Evolutionary conservation across 2,329 filamentous ascomycete species (phyloP).

Genomic region (Exophiala viscosa): DNA sequence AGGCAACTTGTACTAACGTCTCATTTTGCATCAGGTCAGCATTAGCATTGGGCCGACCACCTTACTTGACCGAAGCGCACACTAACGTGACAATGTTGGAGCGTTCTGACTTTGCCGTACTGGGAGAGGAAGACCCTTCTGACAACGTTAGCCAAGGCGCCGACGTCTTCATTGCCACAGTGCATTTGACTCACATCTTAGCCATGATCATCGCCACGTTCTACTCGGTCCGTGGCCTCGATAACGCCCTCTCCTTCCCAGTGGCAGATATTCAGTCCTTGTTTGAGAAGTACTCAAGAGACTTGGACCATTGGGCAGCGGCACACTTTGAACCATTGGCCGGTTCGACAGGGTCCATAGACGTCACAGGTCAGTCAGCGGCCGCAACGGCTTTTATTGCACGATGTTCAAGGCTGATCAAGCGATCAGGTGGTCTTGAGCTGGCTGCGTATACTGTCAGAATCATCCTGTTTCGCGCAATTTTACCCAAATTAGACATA

Average conservation of each 20-base stretch:
- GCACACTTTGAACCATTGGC: not conserved
- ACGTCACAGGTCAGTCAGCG: not conserved
- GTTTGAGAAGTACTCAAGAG: not conserved
- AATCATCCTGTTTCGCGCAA: not conserved
- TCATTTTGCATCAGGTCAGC: not conserved
- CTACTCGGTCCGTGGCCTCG: not conserved
- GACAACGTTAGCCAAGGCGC: not conserved
- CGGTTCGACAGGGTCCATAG: not conserved
- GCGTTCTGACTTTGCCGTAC: not conserved
- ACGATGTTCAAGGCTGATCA: not conserved
- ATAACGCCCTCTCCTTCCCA: not conserved
- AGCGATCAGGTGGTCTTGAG: not conserved
- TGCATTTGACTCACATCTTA: not conserved
- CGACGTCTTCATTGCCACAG: not conserved
- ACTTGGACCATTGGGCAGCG: not conserved
- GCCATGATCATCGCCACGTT: not conserved
- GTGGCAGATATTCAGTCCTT: not conserved
- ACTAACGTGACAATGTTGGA: not conserved
- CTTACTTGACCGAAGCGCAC: not conserved
- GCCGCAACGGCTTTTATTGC: not conserved
- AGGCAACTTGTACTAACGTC: too few relatives aligned
- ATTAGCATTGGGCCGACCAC: not conserved
- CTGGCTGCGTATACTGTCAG: not conserved
- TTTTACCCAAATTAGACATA: not conserved
- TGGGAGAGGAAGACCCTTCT: not conserved